phyloP scores from a whole-genome alignment of 192 early-diverging fungal genomes.

The Phycomyces nitens region DNA sequence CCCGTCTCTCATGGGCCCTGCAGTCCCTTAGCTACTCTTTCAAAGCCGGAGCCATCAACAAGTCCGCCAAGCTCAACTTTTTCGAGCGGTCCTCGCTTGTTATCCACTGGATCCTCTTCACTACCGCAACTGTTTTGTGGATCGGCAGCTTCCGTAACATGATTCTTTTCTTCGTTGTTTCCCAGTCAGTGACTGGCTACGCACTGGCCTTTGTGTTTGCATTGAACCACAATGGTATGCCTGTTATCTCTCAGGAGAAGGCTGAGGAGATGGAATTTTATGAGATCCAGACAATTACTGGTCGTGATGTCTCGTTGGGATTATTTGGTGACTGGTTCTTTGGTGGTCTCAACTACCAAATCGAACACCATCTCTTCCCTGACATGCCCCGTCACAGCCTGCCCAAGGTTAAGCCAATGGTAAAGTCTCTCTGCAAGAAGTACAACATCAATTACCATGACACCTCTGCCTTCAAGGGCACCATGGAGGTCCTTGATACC shows the following conservation, averaged over 20 bases:
- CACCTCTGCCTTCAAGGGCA: conserved; percentile 17
- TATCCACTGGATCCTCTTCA: conserved; percentile 69
- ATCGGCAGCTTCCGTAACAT: conserved; percentile 35
- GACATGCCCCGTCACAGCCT: conserved; percentile 74
- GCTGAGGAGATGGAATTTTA: conserved; percentile 70
- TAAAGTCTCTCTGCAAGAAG: conserved; percentile 55
- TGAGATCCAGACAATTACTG: conserved; percentile 72
- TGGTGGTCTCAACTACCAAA: conserved; percentile 81
- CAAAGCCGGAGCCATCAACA: conserved; percentile 42
- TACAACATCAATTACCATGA: conserved; percentile 15
- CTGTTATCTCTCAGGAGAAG: conserved; percentile 65
- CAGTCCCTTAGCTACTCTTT: conserved; percentile 58
- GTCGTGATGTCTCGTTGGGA: conserved; percentile 63
- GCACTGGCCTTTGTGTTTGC: conserved; percentile 73
- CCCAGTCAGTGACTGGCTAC: conserved; percentile 67
- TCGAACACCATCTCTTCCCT: conserved; percentile 88
- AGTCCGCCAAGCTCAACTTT: conserved; percentile 39
- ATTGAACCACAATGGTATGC: conserved; percentile 85
- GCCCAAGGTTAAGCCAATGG: conserved; percentile 55
- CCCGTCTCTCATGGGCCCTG: conserved; percentile 74
- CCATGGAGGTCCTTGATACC: conserved; percentile 30
- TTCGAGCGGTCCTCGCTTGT: conserved; percentile 54
- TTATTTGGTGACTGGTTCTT: conserved; percentile 77
- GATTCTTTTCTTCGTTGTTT: conserved; percentile 57
- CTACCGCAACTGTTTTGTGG: conserved; percentile 47